Evolutionary conservation across 192 early-diverging fungal species (phyloP), one percentile per base, ranked within the genome.

Genomic region (Glomus cerebriforme): DNA sequence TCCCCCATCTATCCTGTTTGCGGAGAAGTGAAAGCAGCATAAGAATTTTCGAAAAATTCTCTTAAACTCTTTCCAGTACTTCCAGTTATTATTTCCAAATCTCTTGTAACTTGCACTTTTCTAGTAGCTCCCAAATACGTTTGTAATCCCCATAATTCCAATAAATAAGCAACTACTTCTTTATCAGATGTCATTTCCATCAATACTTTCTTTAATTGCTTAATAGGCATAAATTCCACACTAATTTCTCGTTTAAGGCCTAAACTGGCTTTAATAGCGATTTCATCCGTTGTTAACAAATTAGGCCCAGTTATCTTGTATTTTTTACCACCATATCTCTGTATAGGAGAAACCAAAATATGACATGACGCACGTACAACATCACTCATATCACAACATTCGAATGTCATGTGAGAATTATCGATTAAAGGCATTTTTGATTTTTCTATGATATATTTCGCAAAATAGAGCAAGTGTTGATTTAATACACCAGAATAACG

Each of bases 111-210:
- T 37, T 68, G 66, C 13, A 68, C 66, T 8, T 22, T 68, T 68
- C 66, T 31, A 39, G 66, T 3, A 13, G 32, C 34, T n/a, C 66
- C 66, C 15, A 32, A 22, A 68, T 37, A 35, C 1, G 19, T 35
- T 68, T 68, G 66, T 37, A 68, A 37, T n/a, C 66, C 66, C 66
- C 66, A 68, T 39, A 68, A 68, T 68, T 68, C 66, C n/a, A 68
- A 68, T 15, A 68, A 34, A n/a, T 68, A 68, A n/a, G 35, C 32
- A n/a, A 34, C 66, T 39, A 22, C 32, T n/a, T 68, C 66, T 37
- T n/a, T 39, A 39, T 37, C 15, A 6, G 66, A 7, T 22, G 34
- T 68, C n/a, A 37, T n/a, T 35, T 68, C 35, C 29, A 37, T 35
- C 6, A 68, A 35, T 34, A 68, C 34, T 1, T 34, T 15, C 9